These are phyloP conservation scores for Malassezia psittaci DNA, from an alignment of 1,284 basidiomycete species.

Conservation along the genomic window DNA sequence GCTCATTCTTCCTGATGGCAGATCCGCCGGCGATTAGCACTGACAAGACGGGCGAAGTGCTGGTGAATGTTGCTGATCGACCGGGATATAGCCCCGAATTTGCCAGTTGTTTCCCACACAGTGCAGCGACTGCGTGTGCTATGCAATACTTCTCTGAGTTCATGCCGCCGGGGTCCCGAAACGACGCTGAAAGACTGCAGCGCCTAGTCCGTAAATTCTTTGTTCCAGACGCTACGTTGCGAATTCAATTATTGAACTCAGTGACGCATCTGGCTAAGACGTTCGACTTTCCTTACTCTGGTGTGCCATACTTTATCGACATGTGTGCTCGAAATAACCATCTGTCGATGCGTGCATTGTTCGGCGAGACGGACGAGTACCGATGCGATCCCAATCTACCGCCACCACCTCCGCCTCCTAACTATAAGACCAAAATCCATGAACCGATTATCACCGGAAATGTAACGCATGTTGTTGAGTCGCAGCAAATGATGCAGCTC, in stretches of 20 bases:
- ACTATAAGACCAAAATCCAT: background rate
- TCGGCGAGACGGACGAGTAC: constrained; percentile 8
- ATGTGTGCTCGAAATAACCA: constrained; percentile 7
- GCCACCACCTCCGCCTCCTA: constrained; percentile 4
- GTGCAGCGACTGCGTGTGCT: background rate
- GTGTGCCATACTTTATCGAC: constrained; percentile 10
- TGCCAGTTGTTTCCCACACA: background rate
- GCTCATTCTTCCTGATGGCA: too few relatives aligned
- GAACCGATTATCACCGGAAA: background rate
- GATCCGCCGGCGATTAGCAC: background rate
- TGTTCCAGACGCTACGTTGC: constrained; percentile 5
- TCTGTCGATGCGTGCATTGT: background rate
- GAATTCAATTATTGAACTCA: constrained; percentile 6
- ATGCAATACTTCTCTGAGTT: constrained; percentile 1
- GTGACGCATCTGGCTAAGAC: background rate
- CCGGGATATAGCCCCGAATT: constrained; percentile 1
- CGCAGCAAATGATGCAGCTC: constrained; percentile 10
- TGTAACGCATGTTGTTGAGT: constrained; percentile 18
- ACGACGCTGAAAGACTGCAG: background rate
- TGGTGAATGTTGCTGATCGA: background rate
- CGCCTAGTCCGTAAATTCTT: constrained; percentile 5
- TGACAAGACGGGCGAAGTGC: background rate
- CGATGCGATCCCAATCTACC: constrained; percentile 1
- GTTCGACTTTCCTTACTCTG: constrained; percentile 4
- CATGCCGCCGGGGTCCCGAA: background rate